Evolutionary conservation across 164 flowering plant genomes (phyloP).

Genomic region (Vitis vinifera): DNA sequence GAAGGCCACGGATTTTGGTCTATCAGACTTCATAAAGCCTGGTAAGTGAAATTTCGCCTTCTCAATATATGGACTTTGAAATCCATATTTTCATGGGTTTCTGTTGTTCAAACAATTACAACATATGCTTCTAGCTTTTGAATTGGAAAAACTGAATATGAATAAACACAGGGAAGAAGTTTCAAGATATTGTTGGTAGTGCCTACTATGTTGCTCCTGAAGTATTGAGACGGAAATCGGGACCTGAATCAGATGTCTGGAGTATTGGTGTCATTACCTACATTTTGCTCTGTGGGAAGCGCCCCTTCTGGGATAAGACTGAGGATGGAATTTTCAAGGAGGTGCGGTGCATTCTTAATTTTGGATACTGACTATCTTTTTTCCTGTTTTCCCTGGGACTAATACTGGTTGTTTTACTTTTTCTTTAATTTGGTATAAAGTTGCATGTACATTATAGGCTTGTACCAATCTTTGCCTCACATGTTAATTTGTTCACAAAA

Average conservation of each 20-base stretch:
- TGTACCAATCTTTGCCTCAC: too few species aligned
- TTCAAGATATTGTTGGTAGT: slow-evolving; percentile 95
- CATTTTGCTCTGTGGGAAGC: slow-evolving; percentile 90
- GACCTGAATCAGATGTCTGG: slow-evolving; percentile 99
- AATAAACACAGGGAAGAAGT: slow-evolving; percentile 66
- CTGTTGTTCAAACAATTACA: background rate
- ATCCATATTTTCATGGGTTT: background rate
- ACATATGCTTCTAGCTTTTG: too few species aligned
- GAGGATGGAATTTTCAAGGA: slow-evolving; percentile 98
- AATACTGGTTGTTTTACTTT: background rate
- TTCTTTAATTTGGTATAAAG: background rate
- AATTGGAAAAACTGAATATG: background rate
- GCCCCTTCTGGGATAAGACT: slow-evolving; percentile 99
- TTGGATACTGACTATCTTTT: background rate
- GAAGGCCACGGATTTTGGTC: slow-evolving; percentile 87
- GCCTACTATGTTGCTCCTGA: slow-evolving; percentile 99
- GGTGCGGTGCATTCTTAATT: slow-evolving; percentile 38
- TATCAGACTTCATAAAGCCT: slow-evolving; percentile 94
- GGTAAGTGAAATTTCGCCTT: slow-evolving; percentile 35
- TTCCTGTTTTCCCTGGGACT: background rate
- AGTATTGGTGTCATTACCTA: slow-evolving; percentile 99
- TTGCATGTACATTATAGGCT: too few species aligned
- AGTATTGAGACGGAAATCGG: slow-evolving; percentile 90
- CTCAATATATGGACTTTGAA: background rate
- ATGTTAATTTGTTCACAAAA: too few species aligned